phyloP scores from a whole-genome alignment of 129 eudicot species.

The Lactuca sativa region DNA sequence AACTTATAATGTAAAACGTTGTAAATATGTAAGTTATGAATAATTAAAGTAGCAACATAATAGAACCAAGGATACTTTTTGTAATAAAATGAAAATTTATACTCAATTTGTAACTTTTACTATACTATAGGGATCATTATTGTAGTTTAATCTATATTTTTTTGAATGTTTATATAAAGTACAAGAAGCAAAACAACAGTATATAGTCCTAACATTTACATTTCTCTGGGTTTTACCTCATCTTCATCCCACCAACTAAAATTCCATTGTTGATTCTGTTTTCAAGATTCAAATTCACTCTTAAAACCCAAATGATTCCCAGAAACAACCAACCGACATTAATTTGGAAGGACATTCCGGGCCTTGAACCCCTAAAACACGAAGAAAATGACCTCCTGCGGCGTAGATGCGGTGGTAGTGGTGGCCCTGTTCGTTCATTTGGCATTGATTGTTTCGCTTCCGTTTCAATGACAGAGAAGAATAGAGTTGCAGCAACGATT shows the following conservation, averaged over 20 bases:
- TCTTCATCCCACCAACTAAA: slow-evolving; percentile 11
- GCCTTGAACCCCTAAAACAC: slow-evolving; percentile 29
- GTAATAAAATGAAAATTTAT: too few species aligned
- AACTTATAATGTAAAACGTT: not conserved
- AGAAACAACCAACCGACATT: slow-evolving; percentile 29
- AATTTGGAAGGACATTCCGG: slow-evolving; percentile 46
- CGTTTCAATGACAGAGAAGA: slow-evolving; percentile 57
- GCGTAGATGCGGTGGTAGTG: not conserved
- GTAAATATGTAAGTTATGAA: too few species aligned
- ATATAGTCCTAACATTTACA: not conserved
- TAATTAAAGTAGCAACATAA: too few species aligned
- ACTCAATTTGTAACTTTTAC: not conserved
- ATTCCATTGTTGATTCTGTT: slow-evolving; percentile 5
- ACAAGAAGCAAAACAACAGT: not conserved
- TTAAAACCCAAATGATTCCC: slow-evolving; percentile 21
- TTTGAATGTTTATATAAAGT: not conserved
- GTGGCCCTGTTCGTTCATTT: not conserved
- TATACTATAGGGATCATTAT: not conserved
- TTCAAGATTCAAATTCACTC: not conserved
- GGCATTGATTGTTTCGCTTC: slow-evolving; percentile 48
- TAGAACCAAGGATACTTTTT: too few species aligned
- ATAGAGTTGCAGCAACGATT: slow-evolving; percentile 25
- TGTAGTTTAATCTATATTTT: not conserved
- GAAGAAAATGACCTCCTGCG: slow-evolving; percentile 25
- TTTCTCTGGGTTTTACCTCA: slow-evolving; percentile 12